Evolutionary conservation across 1,139 yeast genomes (phyloP), one percentile per base, ranked within the genome.

Genomic region (Geotrichum fermentans): DNA sequence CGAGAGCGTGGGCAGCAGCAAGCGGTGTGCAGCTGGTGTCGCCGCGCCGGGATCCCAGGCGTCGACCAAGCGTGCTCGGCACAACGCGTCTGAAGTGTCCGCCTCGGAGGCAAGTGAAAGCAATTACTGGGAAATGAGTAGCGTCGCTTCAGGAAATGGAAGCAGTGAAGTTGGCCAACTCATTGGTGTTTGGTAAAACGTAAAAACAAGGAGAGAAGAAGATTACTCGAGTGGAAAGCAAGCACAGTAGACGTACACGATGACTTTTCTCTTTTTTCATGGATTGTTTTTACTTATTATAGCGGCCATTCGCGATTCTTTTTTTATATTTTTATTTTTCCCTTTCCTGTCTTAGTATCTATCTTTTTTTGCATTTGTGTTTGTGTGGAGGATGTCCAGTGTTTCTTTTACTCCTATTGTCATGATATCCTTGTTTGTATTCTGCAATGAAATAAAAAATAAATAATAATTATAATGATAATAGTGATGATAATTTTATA

Each of bases 81-180:
- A 11, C 28, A 37, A 18, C 35, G 28, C 10, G 8, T 6, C 6
- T 10, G 8, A 18, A 7, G 28, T 24, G 8, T 6, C 6, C 28
- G 8, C 28, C 28, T 24, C 28, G 13, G 47, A 36, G 22, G 22
- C n/a, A 28, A 21, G 39, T n/a, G 35, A 30, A 16, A 30, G 35
- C 28, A 40, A 40, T 20, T 45, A 40, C 37, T 45, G 49, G 49
- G 38, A 40, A 40, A 45, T 36, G 28, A 45, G 39, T 22, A 46
- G 42, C 16, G 24, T 7, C 5, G 40, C 50, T 10, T 39, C 40
- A 13, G 43, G 50, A 17, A 43, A 35, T n/a, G 40, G 42, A 14
- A 40, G 45, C 17, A n/a, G n/a, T n/a, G 45, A 40, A n/a, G 14
- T 26, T 6, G 43, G 42, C 2, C 34, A 40, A 5, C 34, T 46